Conservation (phyloP, 1,284 basidiomycete species). For the Athelia sp. region DNA sequence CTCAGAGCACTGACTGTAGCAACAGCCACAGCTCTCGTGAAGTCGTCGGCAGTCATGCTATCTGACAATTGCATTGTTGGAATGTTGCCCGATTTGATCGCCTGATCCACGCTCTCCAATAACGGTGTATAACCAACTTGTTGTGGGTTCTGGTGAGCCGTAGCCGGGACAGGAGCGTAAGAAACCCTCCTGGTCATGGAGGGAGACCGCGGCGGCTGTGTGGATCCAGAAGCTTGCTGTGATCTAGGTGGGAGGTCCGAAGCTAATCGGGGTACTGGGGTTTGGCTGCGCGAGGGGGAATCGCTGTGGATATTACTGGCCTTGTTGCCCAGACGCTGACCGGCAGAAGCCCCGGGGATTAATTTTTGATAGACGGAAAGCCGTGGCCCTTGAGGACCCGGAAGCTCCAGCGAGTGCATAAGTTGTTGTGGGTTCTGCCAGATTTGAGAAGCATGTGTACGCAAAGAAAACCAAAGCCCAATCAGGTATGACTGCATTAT, state of each 20-base stretch:
- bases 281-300: constrained; percentile 32
- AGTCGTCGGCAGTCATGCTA: constrained; percentile 78
- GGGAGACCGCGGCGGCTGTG: constrained; percentile 29
- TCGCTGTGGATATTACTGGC: constrained; percentile 34
- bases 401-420: constrained; percentile 63
- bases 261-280: constrained; percentile 31
- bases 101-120: constrained; percentile 72
- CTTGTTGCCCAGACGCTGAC: constrained; percentile 34
- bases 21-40: constrained; percentile 85
- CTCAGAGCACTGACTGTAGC: constrained; percentile 84
- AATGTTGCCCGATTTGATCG: constrained; percentile 59
- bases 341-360: constrained; percentile 23
- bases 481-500: constrained; percentile 84
- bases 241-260: constrained; percentile 16
- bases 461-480: constrained; percentile 97
- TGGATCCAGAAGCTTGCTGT: constrained; percentile 10
- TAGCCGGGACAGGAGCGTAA: constrained; percentile 41
- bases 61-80: constrained; percentile 57
- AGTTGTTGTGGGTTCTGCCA: constrained; percentile 97
- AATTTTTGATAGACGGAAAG: constrained; percentile 73
- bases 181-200: constrained; percentile 46
- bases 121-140: constrained; percentile 55
- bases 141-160: constrained; percentile 22
- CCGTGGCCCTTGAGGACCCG: constrained; percentile 36
- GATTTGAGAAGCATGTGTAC: constrained; percentile 97